Conservation (phyloP, 371 early-diverging fungal genomes). For the Mortierella sp. region DNA sequence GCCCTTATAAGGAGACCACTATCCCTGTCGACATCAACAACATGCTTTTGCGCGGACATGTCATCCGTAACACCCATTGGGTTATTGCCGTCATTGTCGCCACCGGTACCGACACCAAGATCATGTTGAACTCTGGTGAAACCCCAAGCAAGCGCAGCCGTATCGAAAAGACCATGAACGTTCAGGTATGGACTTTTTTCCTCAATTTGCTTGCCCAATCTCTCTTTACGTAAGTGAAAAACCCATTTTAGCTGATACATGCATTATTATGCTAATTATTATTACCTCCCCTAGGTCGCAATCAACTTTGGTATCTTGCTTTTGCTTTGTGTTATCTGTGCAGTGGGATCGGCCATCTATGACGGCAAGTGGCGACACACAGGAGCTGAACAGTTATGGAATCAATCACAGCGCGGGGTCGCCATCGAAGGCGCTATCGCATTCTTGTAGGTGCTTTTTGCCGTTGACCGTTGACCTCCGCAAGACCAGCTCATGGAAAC, state of each 20-base stretch:
- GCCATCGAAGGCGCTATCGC: slow-evolving; percentile 65
- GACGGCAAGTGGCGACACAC: slow-evolving; percentile 55
- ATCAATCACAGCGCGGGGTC: slow-evolving; percentile 56
- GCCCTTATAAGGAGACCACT: slow-evolving; percentile 55
- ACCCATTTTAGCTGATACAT: not conserved
- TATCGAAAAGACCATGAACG: slow-evolving; percentile 92
- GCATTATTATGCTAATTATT: not conserved
- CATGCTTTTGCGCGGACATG: slow-evolving; percentile 91
- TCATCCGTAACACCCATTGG: slow-evolving; percentile 90
- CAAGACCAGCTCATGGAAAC: not conserved
- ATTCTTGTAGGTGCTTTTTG: slow-evolving; percentile 64
- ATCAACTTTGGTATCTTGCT: slow-evolving; percentile 86
- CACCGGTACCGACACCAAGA: slow-evolving; percentile 95
- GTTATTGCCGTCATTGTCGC: slow-evolving; percentile 88
- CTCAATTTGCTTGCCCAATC: not conserved
- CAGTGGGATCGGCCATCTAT: slow-evolving; percentile 73
- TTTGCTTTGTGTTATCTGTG: slow-evolving; percentile 79
- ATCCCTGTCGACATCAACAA: slow-evolving; percentile 84
- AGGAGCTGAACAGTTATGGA: slow-evolving; percentile 52
- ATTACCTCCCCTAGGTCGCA: slow-evolving; percentile 60
- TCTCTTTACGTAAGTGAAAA: not conserved
- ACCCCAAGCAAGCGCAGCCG: slow-evolving; percentile 91
- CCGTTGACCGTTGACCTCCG: slow-evolving; percentile 1
- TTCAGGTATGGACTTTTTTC: slow-evolving; percentile 67
- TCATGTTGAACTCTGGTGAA: slow-evolving; percentile 87